These are phyloP conservation scores for Rhypophila decipiens DNA, from an alignment of 495 filamentous ascomycete genomes.

Conservation along the genomic window DNA sequence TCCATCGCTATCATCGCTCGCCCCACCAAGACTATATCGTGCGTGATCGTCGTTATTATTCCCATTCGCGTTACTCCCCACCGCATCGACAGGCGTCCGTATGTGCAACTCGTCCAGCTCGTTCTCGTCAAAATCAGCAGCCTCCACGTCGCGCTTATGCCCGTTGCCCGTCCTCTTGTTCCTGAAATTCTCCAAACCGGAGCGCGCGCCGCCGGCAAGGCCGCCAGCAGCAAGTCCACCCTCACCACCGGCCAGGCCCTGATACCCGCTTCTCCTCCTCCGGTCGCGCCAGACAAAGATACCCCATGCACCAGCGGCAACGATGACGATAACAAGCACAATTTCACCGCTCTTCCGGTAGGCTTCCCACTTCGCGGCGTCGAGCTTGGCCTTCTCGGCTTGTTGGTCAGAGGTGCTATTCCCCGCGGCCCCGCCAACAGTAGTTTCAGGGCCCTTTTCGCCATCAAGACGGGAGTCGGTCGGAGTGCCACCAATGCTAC, in stretches of 20 bases:
- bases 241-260: constrained; percentile 37
- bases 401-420: constrained; percentile 76
- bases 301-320: constrained; percentile 72
- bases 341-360: constrained; percentile 90
- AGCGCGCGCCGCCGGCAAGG: constrained; percentile 7
- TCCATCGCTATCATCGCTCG: constrained; percentile 48
- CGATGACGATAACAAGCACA: constrained; percentile 76
- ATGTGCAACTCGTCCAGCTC: constrained; percentile 73
- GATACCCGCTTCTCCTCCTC: constrained; percentile 48
- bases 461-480: constrained; percentile 85
- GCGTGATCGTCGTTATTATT: constrained; percentile 14
- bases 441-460: constrained; percentile 77
- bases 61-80: too few relatives aligned
- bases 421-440: constrained; percentile 61
- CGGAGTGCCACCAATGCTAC: constrained; percentile 77
- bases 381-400: constrained; percentile 64
- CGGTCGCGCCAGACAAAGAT: constrained; percentile 81
- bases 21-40: constrained; percentile 54
- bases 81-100: constrained; percentile 34
- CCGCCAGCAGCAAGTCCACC: constrained; percentile 19
- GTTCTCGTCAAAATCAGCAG: constrained; percentile 82
- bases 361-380: constrained; percentile 83
- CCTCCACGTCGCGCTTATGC: constrained; percentile 53
- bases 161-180: constrained; percentile 30
- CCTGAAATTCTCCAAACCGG: constrained; percentile 42